Evolutionary conservation across 2,329 filamentous ascomycete species (phyloP), one percentile per base, ranked within the genome.

Genomic region (Aspergillus ruber): DNA sequence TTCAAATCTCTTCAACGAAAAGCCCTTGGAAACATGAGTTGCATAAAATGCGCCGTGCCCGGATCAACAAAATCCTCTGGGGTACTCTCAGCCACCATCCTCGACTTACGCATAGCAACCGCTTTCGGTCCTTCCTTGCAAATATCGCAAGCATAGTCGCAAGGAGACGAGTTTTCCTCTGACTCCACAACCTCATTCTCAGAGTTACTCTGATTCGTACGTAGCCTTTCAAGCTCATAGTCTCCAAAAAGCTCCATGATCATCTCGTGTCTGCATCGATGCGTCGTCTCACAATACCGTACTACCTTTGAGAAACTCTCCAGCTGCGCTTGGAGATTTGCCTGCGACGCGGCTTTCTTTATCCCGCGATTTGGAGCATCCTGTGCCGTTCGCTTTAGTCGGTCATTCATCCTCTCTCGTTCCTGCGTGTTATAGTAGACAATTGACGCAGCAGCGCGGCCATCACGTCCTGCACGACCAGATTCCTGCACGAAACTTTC

Each of bases 401-500:
- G 74, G 21, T 68, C 69, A 8, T 78, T 81, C 8, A 86, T 81
- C 1, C 89, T 80, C 60, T 95, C 87, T 21, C 88, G 77, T 61
- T 96, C 90, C 66, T 94, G 88, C 10, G 87, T 82, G 50, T 84
- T 90, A 69, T 96, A 97, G 68, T 96, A 95, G 46, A 97, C 73
- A 46, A 95, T 88, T 62, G 90, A 96, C 51, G 86, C 81, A 27
- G 86, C 85, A 0, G 90, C 90, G 52, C 91, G 90, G 20, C 89
- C 88, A 58, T 97, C 91, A 36, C 91, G 81, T 0, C 91, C 91
- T 5, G 90, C 91, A 35, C 91, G 85, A 0, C 91, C 91, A 2
- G 89, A 90, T 75, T 97, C 91, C 69, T 97, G 91, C 60, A 96
- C 95, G 64, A 93, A 96, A 1, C 90, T 89, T 66, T 97, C 91